A percentile compares a stretch with the other conserved stretches of the same genome.
phyloP scores from a whole-genome alignment of 305 asterid genomes.

The Solanum hybrid region DNA sequence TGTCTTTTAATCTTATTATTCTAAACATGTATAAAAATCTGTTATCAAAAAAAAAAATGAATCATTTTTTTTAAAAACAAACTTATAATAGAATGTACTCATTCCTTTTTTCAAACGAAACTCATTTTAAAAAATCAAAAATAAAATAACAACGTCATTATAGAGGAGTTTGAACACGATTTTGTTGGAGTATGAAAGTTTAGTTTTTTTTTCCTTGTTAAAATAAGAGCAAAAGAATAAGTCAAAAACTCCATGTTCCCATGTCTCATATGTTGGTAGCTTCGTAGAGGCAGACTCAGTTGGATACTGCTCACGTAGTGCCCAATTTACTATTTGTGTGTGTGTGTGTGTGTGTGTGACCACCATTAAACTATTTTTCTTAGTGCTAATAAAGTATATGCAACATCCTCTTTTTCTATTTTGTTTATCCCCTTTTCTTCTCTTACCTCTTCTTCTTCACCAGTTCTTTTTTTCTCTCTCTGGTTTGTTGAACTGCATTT shows the following conservation, averaged over 20 bases:
- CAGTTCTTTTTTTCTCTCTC: conserved; percentile 10
- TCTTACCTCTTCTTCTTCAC: conserved; percentile 10
- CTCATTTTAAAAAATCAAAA: not conserved
- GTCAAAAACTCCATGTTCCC: not conserved
- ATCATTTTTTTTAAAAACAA: no score
- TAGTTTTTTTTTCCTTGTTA: not conserved
- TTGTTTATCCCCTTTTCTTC: not conserved
- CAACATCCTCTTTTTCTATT: not conserved
- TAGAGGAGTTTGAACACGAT: not conserved
- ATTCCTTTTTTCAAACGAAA: no score
- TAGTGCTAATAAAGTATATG: conserved; percentile 5
- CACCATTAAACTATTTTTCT: not conserved
- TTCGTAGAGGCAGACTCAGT: not conserved
- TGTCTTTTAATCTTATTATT: no score
- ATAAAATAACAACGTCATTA: not conserved
- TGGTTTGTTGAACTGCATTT: conserved; percentile 35
- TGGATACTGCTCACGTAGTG: conserved; percentile 6
- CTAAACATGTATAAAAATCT: no score
- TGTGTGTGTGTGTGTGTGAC: not conserved
- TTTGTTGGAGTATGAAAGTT: not conserved
- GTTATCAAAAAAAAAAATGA: no score
- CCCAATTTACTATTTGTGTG: not conserved
- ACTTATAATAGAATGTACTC: not conserved
- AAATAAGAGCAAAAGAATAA: not conserved
- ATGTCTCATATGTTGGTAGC: conserved; percentile 32